A percentile compares a stretch with the other conserved stretches of the same genome.
These are phyloP conservation scores for Ailanthus altissimus DNA, from an alignment of 345 rosid species.

Conservation along the genomic window DNA sequence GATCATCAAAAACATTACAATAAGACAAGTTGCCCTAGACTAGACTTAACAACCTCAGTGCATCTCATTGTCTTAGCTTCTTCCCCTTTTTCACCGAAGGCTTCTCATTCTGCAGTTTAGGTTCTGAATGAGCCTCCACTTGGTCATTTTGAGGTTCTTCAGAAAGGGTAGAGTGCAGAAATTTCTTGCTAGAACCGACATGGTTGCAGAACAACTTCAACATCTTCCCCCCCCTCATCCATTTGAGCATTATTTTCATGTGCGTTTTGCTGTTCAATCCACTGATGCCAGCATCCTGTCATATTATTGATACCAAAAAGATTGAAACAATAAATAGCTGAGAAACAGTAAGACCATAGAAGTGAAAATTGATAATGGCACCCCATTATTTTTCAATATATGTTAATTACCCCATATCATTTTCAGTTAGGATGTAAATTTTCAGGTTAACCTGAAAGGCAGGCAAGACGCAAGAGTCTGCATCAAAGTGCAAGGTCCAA, in stretches of 20 bases:
- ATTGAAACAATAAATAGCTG: neutral
- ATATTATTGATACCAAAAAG: constrained; percentile 9
- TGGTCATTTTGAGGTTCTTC: constrained; percentile 58
- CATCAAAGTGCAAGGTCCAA: neutral
- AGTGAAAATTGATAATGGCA: neutral
- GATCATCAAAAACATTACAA: neutral
- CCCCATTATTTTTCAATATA: neutral
- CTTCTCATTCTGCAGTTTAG: constrained; percentile 32
- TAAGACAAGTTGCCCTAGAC: neutral
- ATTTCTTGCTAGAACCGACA: constrained; percentile 80
- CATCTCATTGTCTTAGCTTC: constrained; percentile 27
- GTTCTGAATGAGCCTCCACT: constrained; percentile 24
- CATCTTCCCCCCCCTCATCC: constrained; percentile 96
- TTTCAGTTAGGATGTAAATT: neutral
- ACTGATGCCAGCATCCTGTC: constrained; percentile 67
- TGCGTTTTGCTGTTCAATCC: constrained; percentile 88
- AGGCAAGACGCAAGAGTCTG: neutral
- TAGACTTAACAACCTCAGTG: neutral
- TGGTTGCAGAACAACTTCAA: constrained; percentile 78
- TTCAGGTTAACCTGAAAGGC: neutral
- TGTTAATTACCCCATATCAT: neutral
- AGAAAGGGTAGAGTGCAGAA: constrained; percentile 64
- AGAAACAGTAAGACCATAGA: neutral
- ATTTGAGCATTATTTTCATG: constrained; percentile 91
- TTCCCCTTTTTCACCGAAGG: constrained; percentile 21